Evolutionary conservation across 164 flowering plant genomes (phyloP), one percentile per base, ranked within the genome.

Genomic region (Chimonanthus praecox): DNA sequence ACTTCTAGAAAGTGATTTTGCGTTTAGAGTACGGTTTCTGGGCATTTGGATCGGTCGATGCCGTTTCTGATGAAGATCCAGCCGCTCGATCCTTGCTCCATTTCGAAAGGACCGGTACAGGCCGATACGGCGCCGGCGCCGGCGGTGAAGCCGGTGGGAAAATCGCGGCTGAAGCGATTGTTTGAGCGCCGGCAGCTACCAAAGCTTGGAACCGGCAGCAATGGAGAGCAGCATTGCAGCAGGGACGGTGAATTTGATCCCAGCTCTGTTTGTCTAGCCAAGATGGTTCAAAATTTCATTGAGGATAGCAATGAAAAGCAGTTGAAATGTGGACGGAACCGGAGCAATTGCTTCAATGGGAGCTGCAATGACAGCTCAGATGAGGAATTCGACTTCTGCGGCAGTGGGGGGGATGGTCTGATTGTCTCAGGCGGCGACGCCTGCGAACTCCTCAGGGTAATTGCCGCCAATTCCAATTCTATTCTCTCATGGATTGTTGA

Each of bases 331-430:
- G 89, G 91, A 60, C 84, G 90, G 44, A 87, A 82, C 71, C 90
- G 96, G 63, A 89, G 96, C 86, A 90, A 89, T 73, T 94, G 98
- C 87, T 92, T 94, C 83, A 88, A 88, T 74, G 89, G 87, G 2
- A 91, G 84, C 82, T 79, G 82, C 74, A 84, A 81, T 64, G 90
- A 85, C 68, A 86, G 88, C 79, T 88, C 94, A 66, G 95, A 93
- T 64, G 97, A 92, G 21, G 97, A 94, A 68, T 80, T 83, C 18
- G 93, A 89, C 67, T 70, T 72, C 7, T 84, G 76, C 47, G 76
- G 81, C 51, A 84, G 79, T 15, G 80, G 76, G 43, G 69, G 75
- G 47, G 94, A 90, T 8, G 61, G 64, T 45, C 76, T 89, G 16
- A 44, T 81, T 48, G 6, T 77, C 49, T 45, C 80, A 15, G 79